phyloP scores from a whole-genome alignment of 202 grass and related monocot species.

The Musa balbisiana region DNA sequence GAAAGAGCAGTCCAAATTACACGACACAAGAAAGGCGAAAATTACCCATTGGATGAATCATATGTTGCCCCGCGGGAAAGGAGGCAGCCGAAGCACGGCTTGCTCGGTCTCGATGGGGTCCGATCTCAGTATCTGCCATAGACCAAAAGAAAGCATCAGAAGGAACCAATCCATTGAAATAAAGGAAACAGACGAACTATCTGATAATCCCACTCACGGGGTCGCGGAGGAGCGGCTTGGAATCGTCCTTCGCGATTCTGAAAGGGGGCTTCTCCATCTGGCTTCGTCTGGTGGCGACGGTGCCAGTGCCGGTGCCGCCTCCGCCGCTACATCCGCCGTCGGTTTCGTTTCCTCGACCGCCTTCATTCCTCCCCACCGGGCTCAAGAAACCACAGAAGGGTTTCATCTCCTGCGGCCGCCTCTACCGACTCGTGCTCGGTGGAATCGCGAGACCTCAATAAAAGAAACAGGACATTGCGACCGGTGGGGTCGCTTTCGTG shows the following conservation, averaged over 20 bases:
- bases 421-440: too few relatives aligned
- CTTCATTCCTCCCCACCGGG: constrained; percentile 2
- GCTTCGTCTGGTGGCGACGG: background rate
- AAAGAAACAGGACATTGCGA: too few relatives aligned
- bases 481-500: too few relatives aligned
- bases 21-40: too few relatives aligned
- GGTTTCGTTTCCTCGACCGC: background rate
- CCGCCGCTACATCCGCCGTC: background rate
- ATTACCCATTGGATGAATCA: constrained; percentile 14
- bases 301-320: background rate
- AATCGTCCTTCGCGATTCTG: constrained; percentile 52
- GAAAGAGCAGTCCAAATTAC: background rate
- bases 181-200: background rate
- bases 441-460: too few relatives aligned
- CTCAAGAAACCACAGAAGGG: background rate
- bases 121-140: constrained; percentile 62
- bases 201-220: constrained; percentile 29
- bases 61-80: constrained; percentile 29
- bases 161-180: background rate
- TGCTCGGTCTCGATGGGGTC: constrained; percentile 66
- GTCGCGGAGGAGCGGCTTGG: constrained; percentile 80
- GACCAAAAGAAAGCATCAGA: constrained; percentile 9
- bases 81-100: constrained; percentile 54
- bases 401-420: too few relatives aligned
- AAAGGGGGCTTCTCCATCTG: constrained; percentile 50